These are phyloP conservation scores for Paramecium octaurelia DNA, from an alignment of 73 alveolate species.

Conservation along the genomic window DNA sequence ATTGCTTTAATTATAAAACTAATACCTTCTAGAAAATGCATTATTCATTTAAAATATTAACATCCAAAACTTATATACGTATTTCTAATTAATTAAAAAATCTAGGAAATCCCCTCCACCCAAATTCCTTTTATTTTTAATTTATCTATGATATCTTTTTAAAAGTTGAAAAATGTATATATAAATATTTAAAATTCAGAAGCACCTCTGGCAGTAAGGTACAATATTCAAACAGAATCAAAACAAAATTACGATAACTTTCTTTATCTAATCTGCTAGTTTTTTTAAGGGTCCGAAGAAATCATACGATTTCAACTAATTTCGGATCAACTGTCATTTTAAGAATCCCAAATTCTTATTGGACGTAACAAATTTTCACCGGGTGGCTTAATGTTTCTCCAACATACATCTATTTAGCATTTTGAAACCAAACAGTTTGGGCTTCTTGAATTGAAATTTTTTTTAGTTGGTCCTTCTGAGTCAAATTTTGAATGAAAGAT, in stretches of 20 bases:
- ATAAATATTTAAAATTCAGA: background rate
- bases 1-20: background rate
- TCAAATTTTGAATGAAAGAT: background rate
- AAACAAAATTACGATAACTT: background rate
- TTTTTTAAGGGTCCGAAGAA: background rate
- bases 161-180: background rate
- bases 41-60: background rate
- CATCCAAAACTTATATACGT: background rate
- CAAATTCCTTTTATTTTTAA: background rate
- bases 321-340: background rate
- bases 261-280: background rate
- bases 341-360: background rate
- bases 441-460: background rate
- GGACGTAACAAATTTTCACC: background rate
- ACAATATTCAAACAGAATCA: background rate
- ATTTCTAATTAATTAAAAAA: background rate
- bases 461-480: background rate
- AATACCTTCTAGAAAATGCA: background rate
- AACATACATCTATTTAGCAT: background rate
- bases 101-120: background rate
- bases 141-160: background rate
- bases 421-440: background rate
- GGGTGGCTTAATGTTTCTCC: background rate
- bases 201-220: background rate
- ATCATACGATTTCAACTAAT: background rate